Evolutionary conservation across 176 grass and related monocot species (phyloP), one percentile per base, ranked within the genome.

Genomic region (Typha latifolia): DNA sequence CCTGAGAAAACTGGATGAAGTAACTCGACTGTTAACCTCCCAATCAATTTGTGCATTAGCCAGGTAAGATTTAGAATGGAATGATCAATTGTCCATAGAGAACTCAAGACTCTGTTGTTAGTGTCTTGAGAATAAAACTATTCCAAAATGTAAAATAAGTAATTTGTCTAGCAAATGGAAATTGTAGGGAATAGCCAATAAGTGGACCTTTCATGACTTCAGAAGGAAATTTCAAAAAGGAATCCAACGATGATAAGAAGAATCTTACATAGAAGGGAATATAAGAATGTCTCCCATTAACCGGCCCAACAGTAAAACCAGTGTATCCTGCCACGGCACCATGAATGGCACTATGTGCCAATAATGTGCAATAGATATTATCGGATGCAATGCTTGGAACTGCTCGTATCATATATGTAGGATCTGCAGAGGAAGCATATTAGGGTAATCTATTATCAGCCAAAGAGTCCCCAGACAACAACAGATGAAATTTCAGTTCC

Each of bases 361-460:
- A 48, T 50, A 99, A 51, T 68, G 94, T 93, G 81, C 89, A 93
- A 3, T 93, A 99, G 15, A 99, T 83, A 61, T 99, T 99, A 49
- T 99, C 94, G 10, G 94, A 99, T 49, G 94, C 94, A 32, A 93
- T 99, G 81, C 94, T 90, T 20, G 94, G 94, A 64, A 99, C 82
- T 20, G 94, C 94, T 9, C 94, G 94, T 76, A 99, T 93, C 94
- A 99, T 99, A 79, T 99, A 99, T 29, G 94, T 99, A n/a, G 94
- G 94, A 84, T 99, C 94, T 99, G 86, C 77, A 90, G 62, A 48
- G 37, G 37, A 20, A 63, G 48, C 20, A 79, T 69, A 61, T 3
- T 27, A 62, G 20, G 20, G 53, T 5, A 13, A 67, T 48, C 15
- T 16, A 49, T 49, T 11, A 50, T 48, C 15, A 62, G 24, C 18